phyloP scores from a whole-genome alignment of 1,284 basidiomycete species.

The Ganoderma lingzhi region DNA sequence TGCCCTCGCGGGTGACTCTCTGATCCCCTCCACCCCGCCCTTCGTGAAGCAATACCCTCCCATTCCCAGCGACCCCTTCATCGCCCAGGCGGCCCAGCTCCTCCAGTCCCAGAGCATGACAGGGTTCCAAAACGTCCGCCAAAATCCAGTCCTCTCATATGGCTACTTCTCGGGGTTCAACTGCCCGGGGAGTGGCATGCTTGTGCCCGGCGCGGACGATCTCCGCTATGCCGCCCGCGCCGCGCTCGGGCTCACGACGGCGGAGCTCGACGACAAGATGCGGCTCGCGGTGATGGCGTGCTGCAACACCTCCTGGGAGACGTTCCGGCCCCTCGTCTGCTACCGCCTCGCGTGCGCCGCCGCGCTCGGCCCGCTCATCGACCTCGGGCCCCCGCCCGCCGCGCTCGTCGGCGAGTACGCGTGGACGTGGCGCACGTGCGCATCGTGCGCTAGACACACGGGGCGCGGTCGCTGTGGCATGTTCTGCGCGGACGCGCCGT shows the following conservation, averaged over 20 bases:
- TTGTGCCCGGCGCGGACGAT: background rate
- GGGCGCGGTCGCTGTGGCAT: background rate
- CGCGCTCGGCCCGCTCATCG: background rate
- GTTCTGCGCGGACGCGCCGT: background rate
- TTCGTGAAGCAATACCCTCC: background rate
- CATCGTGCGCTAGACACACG: background rate
- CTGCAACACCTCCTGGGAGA: background rate
- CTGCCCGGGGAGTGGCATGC: background rate
- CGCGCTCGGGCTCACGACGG: background rate
- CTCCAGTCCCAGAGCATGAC: background rate
- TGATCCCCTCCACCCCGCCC: background rate
- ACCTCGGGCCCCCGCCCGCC: background rate
- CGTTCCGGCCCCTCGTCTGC: background rate
- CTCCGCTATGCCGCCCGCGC: background rate
- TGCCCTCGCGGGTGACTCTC: background rate
- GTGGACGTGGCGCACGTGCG: background rate
- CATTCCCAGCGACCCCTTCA: background rate
- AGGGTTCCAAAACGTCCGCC: background rate
- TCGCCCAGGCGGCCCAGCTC: background rate
- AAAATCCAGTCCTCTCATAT: background rate
- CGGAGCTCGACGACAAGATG: background rate
- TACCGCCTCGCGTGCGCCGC: background rate
- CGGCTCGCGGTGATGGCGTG: background rate
- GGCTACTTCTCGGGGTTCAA: background rate
- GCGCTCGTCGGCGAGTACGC: background rate